Percentiles rank a stretch among this genome's conserved stretches.
Evolutionary conservation across 75 land plant genomes (phyloP).

Genomic region (Cupressus sempervirens): DNA sequence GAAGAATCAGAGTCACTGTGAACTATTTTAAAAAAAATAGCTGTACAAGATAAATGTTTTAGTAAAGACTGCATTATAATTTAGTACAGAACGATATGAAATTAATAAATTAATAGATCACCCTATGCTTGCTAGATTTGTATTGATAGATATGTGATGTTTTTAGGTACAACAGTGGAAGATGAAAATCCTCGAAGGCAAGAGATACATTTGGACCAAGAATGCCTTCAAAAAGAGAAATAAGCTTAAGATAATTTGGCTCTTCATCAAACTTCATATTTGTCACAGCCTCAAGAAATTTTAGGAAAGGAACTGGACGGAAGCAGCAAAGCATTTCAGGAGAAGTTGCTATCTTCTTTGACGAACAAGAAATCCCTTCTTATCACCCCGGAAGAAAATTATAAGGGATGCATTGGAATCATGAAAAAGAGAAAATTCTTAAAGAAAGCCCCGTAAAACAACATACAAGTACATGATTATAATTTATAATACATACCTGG

Average conservation of each 20-base stretch:
- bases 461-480: background rate
- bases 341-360: constrained; percentile 98
- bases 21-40: no score
- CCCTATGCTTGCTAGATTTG: no score
- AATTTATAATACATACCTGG: constrained; percentile 50
- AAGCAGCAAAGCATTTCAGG: constrained; percentile 88
- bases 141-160: no score
- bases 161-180: no score
- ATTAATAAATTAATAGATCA: no score
- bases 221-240: constrained; percentile 73
- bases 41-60: no score
- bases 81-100: no score
- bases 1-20: no score
- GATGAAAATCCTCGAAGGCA: no score
- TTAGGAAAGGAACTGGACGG: constrained; percentile 87
- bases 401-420: background rate
- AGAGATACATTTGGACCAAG: constrained; percentile 63
- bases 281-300: constrained; percentile 84
- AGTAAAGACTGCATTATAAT: no score
- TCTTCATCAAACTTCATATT: constrained; percentile 98
- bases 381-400: constrained; percentile 68
- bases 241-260: constrained; percentile 86
- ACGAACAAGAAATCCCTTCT: constrained; percentile 93
- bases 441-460: background rate
- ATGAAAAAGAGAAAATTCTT: background rate